Evolutionary conservation across 2,329 filamentous ascomycete genomes (phyloP).

Genomic region (Gnomoniopsis smithogilvyi): DNA sequence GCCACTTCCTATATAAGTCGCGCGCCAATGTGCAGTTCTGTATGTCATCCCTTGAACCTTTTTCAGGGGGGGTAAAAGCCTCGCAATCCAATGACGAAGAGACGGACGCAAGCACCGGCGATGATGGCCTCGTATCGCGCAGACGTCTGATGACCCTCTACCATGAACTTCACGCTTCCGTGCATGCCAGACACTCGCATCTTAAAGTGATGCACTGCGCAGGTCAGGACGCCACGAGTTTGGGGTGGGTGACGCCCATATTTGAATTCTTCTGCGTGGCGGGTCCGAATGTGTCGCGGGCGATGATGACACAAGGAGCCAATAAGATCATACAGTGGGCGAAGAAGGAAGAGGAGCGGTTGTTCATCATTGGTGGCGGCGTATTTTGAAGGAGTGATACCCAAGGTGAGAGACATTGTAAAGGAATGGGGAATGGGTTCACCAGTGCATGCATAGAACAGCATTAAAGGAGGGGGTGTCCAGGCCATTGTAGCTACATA

Average conservation of each 20-base stretch:
- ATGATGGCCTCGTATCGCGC: slow-evolving; percentile 50
- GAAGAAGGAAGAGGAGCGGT: slow-evolving; percentile 82
- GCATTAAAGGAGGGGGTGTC: neutral
- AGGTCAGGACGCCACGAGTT: slow-evolving; percentile 69
- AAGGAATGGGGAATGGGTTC: neutral
- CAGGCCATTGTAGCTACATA: neutral
- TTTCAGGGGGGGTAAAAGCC: slow-evolving; percentile 46
- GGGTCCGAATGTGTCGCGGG: slow-evolving; percentile 63
- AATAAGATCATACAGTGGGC: slow-evolving; percentile 92
- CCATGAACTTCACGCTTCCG: slow-evolving; percentile 74
- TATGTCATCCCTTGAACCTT: slow-evolving; percentile 76
- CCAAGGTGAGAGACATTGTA: neutral
- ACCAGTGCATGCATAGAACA: neutral
- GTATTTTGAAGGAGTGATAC: slow-evolving; percentile 55
- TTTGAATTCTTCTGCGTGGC: slow-evolving; percentile 98
- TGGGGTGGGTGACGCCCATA: slow-evolving; percentile 86
- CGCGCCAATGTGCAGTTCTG: slow-evolving; percentile 92
- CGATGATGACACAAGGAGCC: slow-evolving; percentile 75
- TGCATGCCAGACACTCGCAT: slow-evolving; percentile 82
- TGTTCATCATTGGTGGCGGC: slow-evolving; percentile 97
- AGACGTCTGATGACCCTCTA: slow-evolving; percentile 81
- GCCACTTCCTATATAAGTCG: slow-evolving; percentile 96
- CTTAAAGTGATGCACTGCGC: slow-evolving; percentile 83
- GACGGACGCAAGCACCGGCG: slow-evolving; percentile 11
- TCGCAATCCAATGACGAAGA: slow-evolving; percentile 14